Conservation (phyloP, 2,329 filamentous ascomycete genomes). For the Dactylellina cionopaga region DNA sequence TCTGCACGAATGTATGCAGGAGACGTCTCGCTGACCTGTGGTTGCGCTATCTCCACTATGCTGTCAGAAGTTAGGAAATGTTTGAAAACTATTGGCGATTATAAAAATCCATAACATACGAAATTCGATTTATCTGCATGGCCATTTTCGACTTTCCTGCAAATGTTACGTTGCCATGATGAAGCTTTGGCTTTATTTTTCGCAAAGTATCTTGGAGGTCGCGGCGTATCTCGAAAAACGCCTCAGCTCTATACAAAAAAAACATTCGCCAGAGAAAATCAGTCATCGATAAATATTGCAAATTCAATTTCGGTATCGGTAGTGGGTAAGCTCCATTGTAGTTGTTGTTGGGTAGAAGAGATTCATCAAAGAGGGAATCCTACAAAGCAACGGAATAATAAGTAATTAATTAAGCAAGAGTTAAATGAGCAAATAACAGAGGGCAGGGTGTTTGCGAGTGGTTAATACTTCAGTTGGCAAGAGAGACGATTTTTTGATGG, state of each 20-base stretch:
- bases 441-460: not conserved
- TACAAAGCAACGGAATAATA: conserved; percentile 3
- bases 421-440: not conserved
- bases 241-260: conserved; percentile 85
- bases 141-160: conserved; percentile 92
- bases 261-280: conserved; percentile 98
- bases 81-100: not conserved
- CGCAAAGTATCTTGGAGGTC: conserved; percentile 86
- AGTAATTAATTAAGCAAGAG: not conserved
- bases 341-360: conserved; percentile 80
- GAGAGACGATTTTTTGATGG: conserved; percentile 74
- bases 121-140: conserved; percentile 82
- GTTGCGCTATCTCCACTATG: conserved; percentile 84
- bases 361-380: conserved; percentile 76
- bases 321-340: conserved; percentile 89
- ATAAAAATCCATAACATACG: conserved; percentile 61
- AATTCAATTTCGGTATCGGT: conserved; percentile 90
- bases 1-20: conserved; percentile 89
- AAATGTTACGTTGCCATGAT: conserved; percentile 75
- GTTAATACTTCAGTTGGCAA: conserved; percentile 83
- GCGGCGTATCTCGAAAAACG: conserved; percentile 92
- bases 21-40: conserved; percentile 81
- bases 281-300: conserved; percentile 93
- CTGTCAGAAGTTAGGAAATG: conserved; percentile 58
- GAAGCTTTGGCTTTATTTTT: conserved; percentile 76